Conservation (phyloP, 1,139 yeast species). For the Zygoascus sp. region DNA sequence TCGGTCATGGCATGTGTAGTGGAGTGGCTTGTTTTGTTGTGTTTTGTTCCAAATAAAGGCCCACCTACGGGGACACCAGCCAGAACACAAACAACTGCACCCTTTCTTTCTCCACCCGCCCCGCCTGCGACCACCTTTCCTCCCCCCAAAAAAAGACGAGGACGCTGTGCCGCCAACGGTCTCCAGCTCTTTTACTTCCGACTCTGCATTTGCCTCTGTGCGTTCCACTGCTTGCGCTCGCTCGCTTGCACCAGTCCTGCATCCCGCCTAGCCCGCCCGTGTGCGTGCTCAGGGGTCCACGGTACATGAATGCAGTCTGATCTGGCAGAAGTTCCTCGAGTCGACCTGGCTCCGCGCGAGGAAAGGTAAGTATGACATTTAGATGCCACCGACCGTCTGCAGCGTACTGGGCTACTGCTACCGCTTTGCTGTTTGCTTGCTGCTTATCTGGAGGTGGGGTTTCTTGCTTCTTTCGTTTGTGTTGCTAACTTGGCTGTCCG, state of each 20-base stretch:
- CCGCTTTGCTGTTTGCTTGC: too few relatives aligned
- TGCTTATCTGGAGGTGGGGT: too few relatives aligned
- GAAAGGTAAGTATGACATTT: constrained; percentile 1
- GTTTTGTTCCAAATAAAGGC: constrained; percentile 1
- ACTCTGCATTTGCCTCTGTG: background rate
- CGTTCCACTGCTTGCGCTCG: too few relatives aligned
- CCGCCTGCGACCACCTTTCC: too few relatives aligned
- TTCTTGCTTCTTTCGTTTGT: background rate
- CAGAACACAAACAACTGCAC: too few relatives aligned
- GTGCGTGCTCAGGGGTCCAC: background rate
- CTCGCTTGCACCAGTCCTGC: too few relatives aligned
- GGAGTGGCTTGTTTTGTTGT: background rate
- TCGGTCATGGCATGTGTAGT: background rate
- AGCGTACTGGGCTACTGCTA: too few relatives aligned
- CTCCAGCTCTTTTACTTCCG: background rate
- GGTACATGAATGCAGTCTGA: constrained; percentile 8
- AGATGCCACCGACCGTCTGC: too few relatives aligned
- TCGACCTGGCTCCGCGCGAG: background rate
- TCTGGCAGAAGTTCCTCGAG: constrained; percentile 1
- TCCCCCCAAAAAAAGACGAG: background rate
- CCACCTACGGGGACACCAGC: too few relatives aligned
- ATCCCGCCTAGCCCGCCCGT: too few relatives aligned
- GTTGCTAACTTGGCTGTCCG: background rate
- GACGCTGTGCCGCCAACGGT: background rate
- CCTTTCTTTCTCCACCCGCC: too few relatives aligned